These are phyloP conservation scores for Arthrobotrys sphaeroides DNA, from an alignment of 2,329 filamentous ascomycete genomes.

Conservation along the genomic window DNA sequence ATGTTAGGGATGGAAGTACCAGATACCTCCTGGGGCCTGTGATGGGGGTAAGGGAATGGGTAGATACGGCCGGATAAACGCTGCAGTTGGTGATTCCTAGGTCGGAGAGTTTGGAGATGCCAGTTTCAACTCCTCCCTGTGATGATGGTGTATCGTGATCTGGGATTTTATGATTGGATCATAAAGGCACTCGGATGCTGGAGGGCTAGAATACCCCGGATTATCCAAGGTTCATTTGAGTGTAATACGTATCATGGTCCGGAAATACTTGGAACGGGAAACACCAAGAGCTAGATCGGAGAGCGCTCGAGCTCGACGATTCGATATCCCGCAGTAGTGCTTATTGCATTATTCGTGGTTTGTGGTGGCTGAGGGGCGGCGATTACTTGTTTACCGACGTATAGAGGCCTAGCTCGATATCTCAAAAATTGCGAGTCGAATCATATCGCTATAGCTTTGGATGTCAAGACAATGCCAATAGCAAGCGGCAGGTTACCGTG, in stretches of 20 bases:
- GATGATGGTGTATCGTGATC: background rate
- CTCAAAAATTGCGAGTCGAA: background rate
- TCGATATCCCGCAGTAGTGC: slow-evolving; percentile 41
- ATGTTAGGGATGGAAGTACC: slow-evolving; percentile 24
- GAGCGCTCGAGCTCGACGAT: slow-evolving; percentile 11
- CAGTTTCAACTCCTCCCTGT: background rate
- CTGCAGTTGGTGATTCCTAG: slow-evolving; percentile 12
- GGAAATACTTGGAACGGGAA: background rate
- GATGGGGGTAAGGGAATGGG: background rate
- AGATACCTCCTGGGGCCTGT: slow-evolving; percentile 2
- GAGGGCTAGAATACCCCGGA: slow-evolving; percentile 2
- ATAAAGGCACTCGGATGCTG: background rate
- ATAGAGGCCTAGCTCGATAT: background rate
- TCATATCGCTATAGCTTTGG: background rate
- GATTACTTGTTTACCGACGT: background rate
- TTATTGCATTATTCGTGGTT: slow-evolving; percentile 9
- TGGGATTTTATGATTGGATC: background rate
- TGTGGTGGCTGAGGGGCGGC: slow-evolving; percentile 15
- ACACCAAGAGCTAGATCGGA: background rate
- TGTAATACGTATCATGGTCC: background rate
- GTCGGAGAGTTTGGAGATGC: slow-evolving; percentile 5
- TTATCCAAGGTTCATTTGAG: slow-evolving; percentile 2
- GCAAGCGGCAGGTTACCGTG: background rate
- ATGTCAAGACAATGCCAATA: background rate
- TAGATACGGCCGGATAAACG: slow-evolving; percentile 5